These are phyloP conservation scores for Saccharomycopsis vini DNA, from an alignment of 805 yeast species.

Conservation along the genomic window DNA sequence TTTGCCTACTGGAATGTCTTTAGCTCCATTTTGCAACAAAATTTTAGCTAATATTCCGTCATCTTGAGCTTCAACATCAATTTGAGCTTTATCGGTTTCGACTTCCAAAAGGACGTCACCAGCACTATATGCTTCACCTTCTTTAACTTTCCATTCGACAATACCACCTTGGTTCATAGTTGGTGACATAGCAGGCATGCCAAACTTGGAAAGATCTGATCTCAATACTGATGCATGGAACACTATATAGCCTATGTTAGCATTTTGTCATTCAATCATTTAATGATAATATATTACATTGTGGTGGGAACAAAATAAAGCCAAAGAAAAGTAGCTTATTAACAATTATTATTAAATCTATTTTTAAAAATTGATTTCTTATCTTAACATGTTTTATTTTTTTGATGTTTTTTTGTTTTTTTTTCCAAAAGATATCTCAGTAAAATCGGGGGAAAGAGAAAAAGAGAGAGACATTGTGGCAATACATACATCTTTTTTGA, in stretches of 20 bases:
- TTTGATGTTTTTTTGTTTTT: too few relatives aligned
- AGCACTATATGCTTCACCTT: conserved; percentile 60
- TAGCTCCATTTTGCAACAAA: conserved; percentile 56
- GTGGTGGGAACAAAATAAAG: too few relatives aligned
- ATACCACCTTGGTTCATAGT: conserved; percentile 96
- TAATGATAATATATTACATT: too few relatives aligned
- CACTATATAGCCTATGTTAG: neutral
- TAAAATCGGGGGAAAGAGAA: too few relatives aligned
- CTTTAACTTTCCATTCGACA: conserved; percentile 80
- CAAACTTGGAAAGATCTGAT: conserved; percentile 40
- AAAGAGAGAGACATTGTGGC: too few relatives aligned
- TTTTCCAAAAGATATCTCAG: too few relatives aligned
- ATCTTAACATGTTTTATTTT: too few relatives aligned
- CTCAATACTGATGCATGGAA: conserved; percentile 23
- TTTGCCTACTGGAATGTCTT: conserved; percentile 73
- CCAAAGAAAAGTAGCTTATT: too few relatives aligned
- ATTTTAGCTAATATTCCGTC: conserved; percentile 87
- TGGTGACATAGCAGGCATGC: conserved; percentile 99
- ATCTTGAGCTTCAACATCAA: conserved; percentile 82
- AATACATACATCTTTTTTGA: too few relatives aligned
- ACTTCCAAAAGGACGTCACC: conserved; percentile 81
- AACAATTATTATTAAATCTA: too few relatives aligned
- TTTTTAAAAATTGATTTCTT: too few relatives aligned
- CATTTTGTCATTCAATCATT: too few relatives aligned
- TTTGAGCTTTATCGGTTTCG: conserved; percentile 81